Evolutionary conservation across 306 rosid genomes (phyloP), one percentile per base, ranked within the genome.

Genomic region (Vicia villosa): DNA sequence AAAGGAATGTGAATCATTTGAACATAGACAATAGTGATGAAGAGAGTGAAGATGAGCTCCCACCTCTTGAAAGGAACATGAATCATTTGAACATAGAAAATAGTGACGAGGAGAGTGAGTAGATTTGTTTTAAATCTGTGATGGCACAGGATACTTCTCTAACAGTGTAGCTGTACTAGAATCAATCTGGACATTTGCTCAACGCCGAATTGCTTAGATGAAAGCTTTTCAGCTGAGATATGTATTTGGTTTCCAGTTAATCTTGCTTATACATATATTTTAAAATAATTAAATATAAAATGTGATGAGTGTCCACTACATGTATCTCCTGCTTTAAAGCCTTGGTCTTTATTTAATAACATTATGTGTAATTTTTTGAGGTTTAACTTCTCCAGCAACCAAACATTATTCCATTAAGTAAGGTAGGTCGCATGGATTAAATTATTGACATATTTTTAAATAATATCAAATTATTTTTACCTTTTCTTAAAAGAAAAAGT

Each of bases 21-120:
- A 79, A 21, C 78, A 64, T 91, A 10, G 66, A 15, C 65, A 77
- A 80, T 28, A 84, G 85, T 59, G 91, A 88, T 47, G 84, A 79
- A 36, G 86, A 76, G 60, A 79, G 46, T 4, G 96, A 90, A 8
- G 96, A 88, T 17, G 97, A 89, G 67, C 95, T 90, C 77, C 96
- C 98, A 5, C 97, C 98, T 19, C 87, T 90, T 21, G 98, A 90
- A 81, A 88, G 22, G 86, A 94, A 94, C 76, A 85, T 84, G 88
- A 94, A 94, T 77, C 98, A 83, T 81, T 79, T 87, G 89, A 79
- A 15, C 78, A 61, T 91, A 10, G 62, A 15, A 63, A 77, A 80
- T 36, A 84, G 85, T 49, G 91, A 88, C 40, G 84, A 79, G 20
- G 86, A 76, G 60, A 79, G 80, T 15, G 82, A 82, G 52, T 88